phyloP scores from a whole-genome alignment of 164 flowering plant genomes.

The Vitis rupestris region DNA sequence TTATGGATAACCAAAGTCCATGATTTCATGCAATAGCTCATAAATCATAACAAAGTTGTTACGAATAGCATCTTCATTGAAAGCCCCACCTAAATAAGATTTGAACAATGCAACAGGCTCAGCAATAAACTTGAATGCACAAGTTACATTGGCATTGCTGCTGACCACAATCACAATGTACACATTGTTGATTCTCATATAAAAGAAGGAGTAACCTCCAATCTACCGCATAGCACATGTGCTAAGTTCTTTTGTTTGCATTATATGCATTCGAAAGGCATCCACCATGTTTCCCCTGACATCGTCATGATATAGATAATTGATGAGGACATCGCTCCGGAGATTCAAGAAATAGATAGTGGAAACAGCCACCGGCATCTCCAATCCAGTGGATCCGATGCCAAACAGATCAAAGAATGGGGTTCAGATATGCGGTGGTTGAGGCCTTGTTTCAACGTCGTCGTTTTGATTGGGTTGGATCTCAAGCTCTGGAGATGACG shows the following conservation, averaged over 20 bases:
- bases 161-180: conserved; percentile 98
- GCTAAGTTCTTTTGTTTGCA: conserved; percentile 99
- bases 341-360: conserved; percentile 95
- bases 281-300: conserved; percentile 99
- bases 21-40: conserved; percentile 74
- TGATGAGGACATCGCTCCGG: conserved; percentile 96
- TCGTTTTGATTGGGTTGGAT: no score
- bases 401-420: neutral
- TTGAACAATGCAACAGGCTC: conserved; percentile 96
- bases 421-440: conserved; percentile 3
- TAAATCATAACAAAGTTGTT: conserved; percentile 95
- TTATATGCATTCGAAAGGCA: conserved; percentile 94
- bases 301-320: conserved; percentile 96
- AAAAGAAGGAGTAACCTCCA: conserved; percentile 96
- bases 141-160: conserved; percentile 98
- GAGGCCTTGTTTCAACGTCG: no score
- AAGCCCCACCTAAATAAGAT: conserved; percentile 98
- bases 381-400: conserved; percentile 22
- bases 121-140: conserved; percentile 96
- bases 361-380: conserved; percentile 98
- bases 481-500: no score
- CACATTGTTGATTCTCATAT: conserved; percentile 99
- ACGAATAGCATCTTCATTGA: conserved; percentile 98
- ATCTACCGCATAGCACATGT: conserved; percentile 97
- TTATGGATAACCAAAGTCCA: no score